Base-by-base conservation (phyloP, 345 rosid genomes). In the Trapa incisa region DNA sequence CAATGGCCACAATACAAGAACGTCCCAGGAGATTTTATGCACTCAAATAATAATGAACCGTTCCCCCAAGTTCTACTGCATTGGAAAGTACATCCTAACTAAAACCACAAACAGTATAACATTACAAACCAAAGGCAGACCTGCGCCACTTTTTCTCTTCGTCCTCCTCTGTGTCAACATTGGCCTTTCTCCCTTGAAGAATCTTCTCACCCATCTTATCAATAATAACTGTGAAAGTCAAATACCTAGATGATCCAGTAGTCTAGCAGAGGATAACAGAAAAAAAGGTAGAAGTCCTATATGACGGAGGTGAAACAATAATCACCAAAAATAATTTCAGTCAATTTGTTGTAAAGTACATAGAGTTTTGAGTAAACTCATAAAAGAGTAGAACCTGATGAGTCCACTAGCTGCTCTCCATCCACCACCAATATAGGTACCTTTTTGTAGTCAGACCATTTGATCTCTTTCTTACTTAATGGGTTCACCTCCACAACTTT, bases 401-500 rank as follows among this genome's bases (percentile, higher is more conserved):
- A 77, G 66, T 82, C 81, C 5, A 82, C 85, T 74, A 82, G 75
- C 72, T 77, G 77, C 43, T 76, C 80, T 35, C 85, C 85, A 38
- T 82, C 85, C 58, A 79, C 79, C 66, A 56, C 65, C n/a, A 82
- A 67, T 52, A 77, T 79, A 36, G 85, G 85, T 64, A 82, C 85
- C 76, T 82, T 82, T 79, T 73, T 79, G 67, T 82, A 79, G 64
- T 79, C 75, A 12, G 83, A 79, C 83, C 83, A 82, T 69, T 77
- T 82, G 67, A 82, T 77, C 78, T 82, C 85, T 64, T 79, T 82
- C 65, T 79, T 82, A 47, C 73, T 74, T 16, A 82, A 57, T 47
- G 85, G 85, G 72, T 82, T 82, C 62, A 82, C 85, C 69, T 79
- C 85, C 67, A 82, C 81, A 48, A 82, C 78, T 66, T 79, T 77